Conservation (phyloP, 352 stramenopile genomes). For the Detonula confervacea region DNA sequence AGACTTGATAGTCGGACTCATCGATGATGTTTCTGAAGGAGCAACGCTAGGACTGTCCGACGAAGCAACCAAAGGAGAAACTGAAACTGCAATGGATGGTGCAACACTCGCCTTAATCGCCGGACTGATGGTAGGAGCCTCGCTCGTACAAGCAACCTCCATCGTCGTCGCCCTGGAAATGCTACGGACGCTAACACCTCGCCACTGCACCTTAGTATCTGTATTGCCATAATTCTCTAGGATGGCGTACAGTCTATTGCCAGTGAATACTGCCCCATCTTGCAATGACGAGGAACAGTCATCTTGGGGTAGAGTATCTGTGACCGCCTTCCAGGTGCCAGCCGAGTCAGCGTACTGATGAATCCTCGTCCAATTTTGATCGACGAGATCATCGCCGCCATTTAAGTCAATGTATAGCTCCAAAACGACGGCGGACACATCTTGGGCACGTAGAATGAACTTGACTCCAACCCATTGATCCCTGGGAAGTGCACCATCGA, state of each 20-base stretch:
- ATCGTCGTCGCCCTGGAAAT: neutral
- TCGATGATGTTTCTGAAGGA: neutral
- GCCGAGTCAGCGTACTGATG: slow-evolving; percentile 2
- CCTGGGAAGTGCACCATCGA: neutral
- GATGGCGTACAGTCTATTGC: neutral
- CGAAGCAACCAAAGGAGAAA: neutral
- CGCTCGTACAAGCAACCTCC: neutral
- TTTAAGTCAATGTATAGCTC: slow-evolving; percentile 12
- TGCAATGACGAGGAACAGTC: neutral
- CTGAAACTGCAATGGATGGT: neutral
- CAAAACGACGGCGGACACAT: neutral
- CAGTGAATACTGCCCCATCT: slow-evolving; percentile 3
- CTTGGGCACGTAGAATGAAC: neutral
- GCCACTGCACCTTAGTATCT: neutral
- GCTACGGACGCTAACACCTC: slow-evolving; percentile 1
- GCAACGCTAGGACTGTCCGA: neutral
- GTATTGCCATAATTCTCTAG: neutral
- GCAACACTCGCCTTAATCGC: neutral
- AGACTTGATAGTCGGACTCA: neutral
- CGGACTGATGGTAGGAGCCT: neutral
- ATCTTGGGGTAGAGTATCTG: neutral
- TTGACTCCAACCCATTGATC: slow-evolving; percentile 16
- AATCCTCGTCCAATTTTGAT: slow-evolving; percentile 7
- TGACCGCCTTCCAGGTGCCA: neutral
- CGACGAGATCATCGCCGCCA: neutral